Evolutionary conservation across 2,329 filamentous ascomycete genomes (phyloP).

Genomic region (Xylariales sp.): DNA sequence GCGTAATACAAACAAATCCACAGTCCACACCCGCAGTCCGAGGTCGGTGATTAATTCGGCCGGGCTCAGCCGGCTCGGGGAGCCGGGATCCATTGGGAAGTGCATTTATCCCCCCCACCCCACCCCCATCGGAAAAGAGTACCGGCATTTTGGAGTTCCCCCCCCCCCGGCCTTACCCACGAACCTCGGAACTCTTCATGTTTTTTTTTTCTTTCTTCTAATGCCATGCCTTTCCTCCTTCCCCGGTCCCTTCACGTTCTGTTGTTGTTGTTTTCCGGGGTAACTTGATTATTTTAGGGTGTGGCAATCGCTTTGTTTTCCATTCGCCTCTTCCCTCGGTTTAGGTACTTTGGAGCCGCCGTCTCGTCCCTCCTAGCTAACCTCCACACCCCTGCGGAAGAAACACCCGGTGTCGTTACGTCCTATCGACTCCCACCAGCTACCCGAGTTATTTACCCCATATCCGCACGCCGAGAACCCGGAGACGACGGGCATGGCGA

Average conservation of each 20-base stretch:
- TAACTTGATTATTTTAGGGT: slow-evolving; percentile 5
- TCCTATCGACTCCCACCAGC: not conserved
- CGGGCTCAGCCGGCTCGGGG: slow-evolving; percentile 27
- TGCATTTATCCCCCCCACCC: slow-evolving; percentile 41
- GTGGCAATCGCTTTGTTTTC: no score
- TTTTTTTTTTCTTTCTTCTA: not conserved
- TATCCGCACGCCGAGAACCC: no score
- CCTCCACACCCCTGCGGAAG: no score
- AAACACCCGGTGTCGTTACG: not conserved
- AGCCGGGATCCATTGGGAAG: slow-evolving; percentile 28
- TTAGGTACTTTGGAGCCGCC: no score
- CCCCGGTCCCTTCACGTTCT: not conserved
- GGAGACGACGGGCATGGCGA: slow-evolving; percentile 34
- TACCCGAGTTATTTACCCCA: not conserved
- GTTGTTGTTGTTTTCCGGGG: not conserved
- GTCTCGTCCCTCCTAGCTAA: no score
- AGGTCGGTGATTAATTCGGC: slow-evolving; percentile 33
- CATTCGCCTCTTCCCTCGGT: no score
- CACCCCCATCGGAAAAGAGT: slow-evolving; percentile 41
- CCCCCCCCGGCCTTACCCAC: not conserved
- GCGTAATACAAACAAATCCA: no score
- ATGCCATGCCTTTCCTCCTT: slow-evolving; percentile 15
- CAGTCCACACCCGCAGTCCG: not conserved
- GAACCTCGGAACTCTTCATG: slow-evolving; percentile 1
- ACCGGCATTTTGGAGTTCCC: slow-evolving; percentile 43